These are phyloP conservation scores for Xanthoconium purpureum DNA, from an alignment of 768 basidiomycete genomes.

Conservation along the genomic window DNA sequence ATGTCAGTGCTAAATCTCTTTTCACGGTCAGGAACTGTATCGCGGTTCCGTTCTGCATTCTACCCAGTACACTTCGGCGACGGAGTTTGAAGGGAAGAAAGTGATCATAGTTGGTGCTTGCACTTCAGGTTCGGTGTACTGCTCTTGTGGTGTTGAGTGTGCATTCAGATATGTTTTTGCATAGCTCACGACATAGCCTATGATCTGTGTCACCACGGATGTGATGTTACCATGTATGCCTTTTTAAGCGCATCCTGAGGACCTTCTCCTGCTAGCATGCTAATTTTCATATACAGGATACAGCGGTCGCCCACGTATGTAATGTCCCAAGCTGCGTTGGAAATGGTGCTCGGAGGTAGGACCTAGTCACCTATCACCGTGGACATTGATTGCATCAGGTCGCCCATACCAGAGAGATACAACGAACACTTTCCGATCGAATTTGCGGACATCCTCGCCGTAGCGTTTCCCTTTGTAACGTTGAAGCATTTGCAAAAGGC, in stretches of 20 bases:
- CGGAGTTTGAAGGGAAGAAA: slow-evolving; percentile 55
- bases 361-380: background rate
- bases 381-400: background rate
- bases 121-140: slow-evolving; percentile 44
- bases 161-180: background rate
- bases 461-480: slow-evolving; percentile 22
- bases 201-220: slow-evolving; percentile 30
- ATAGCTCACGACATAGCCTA: slow-evolving; percentile 39
- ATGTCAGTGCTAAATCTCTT: background rate
- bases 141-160: background rate
- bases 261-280: slow-evolving; percentile 21
- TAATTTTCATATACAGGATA: slow-evolving; percentile 12
- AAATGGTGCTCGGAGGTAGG: slow-evolving; percentile 15
- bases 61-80: slow-evolving; percentile 41
- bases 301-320: slow-evolving; percentile 32
- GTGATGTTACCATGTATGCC: slow-evolving; percentile 27
- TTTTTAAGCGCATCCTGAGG: too few species aligned
- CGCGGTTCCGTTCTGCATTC: slow-evolving; percentile 56
- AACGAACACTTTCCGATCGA: slow-evolving; percentile 27
- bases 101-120: slow-evolving; percentile 63
- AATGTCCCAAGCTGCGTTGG: slow-evolving; percentile 13
- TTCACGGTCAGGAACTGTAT: slow-evolving; percentile 41
- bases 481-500: slow-evolving; percentile 13
- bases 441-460: slow-evolving; percentile 23
- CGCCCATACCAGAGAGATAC: slow-evolving; percentile 18